These are phyloP conservation scores for Populus alba DNA, from an alignment of 345 rosid genomes.

Conservation along the genomic window DNA sequence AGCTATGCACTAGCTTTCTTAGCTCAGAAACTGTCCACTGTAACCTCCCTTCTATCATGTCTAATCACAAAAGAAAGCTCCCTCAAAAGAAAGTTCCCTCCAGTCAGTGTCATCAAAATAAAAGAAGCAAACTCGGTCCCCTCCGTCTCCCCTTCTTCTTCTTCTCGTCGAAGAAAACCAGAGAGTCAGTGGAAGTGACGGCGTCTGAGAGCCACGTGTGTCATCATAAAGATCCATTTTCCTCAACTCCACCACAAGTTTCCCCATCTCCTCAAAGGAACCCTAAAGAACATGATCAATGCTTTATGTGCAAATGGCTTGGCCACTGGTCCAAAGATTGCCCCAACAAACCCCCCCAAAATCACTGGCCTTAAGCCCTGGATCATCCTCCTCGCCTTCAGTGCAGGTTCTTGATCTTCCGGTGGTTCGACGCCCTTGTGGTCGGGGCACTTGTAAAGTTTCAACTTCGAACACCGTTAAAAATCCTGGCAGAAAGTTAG, in stretches of 20 bases:
- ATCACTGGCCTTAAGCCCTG: neutral
- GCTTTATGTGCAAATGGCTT: conserved; percentile 7
- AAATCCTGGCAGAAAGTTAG: conserved; percentile 14
- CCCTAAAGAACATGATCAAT: neutral
- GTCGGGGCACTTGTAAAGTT: conserved; percentile 9
- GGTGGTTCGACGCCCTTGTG: conserved; percentile 17
- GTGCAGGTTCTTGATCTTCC: neutral
- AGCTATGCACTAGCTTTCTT: too few relatives aligned
- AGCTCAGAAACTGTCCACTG: too few relatives aligned
- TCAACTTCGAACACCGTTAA: neutral
- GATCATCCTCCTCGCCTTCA: neutral
- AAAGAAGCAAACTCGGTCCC: neutral
- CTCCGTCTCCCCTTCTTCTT: neutral
- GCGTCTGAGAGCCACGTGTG: neutral
- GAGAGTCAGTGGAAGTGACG: neutral
- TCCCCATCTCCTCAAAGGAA: neutral
- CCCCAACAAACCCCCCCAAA: conserved; percentile 5
- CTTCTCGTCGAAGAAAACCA: neutral
- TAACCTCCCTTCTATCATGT: too few relatives aligned
- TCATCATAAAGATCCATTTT: neutral
- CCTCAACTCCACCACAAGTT: neutral
- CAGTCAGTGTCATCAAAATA: too few relatives aligned
- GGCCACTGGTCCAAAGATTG: conserved; percentile 21
- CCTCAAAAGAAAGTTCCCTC: too few relatives aligned
- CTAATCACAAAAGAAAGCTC: too few relatives aligned